Evolutionary conservation across 139 green algal species (phyloP).

Genomic region (Volvox africanus): DNA sequence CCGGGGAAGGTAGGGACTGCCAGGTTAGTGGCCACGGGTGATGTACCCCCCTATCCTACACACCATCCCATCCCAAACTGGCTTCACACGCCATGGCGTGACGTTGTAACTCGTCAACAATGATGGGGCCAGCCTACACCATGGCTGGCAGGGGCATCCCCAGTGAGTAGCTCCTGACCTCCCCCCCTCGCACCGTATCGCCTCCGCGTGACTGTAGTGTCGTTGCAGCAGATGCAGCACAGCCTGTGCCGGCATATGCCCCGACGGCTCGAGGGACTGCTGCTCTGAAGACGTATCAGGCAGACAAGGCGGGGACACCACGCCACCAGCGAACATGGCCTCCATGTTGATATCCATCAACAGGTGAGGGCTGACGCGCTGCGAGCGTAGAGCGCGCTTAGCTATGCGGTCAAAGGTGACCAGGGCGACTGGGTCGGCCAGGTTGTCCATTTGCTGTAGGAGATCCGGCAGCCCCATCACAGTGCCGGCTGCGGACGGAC

Average conservation of each 20-base stretch:
- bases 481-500: neutral
- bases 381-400: neutral
- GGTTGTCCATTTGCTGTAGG: neutral
- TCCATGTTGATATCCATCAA: slow-evolving; percentile 21
- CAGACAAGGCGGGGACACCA: neutral
- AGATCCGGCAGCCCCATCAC: neutral
- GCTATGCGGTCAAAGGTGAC: neutral
- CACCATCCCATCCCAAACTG: too few relatives aligned
- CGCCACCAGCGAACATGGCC: slow-evolving; percentile 18
- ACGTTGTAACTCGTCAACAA: too few relatives aligned
- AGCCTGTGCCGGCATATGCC: neutral
- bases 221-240: slow-evolving; percentile 5
- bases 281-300: neutral
- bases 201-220: neutral
- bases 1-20: too few relatives aligned
- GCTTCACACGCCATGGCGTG: too few relatives aligned
- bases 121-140: too few relatives aligned
- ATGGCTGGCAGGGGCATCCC: too few relatives aligned
- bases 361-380: slow-evolving; percentile 15
- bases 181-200: neutral
- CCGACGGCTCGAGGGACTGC: neutral
- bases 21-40: too few relatives aligned
- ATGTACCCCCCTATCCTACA: too few relatives aligned
- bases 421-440: slow-evolving; percentile 16
- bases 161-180: too few relatives aligned